Evolutionary conservation across 805 yeast species (phyloP), one percentile per base, ranked within the genome.

Genomic region (Zygosaccharomyces siamensis): DNA sequence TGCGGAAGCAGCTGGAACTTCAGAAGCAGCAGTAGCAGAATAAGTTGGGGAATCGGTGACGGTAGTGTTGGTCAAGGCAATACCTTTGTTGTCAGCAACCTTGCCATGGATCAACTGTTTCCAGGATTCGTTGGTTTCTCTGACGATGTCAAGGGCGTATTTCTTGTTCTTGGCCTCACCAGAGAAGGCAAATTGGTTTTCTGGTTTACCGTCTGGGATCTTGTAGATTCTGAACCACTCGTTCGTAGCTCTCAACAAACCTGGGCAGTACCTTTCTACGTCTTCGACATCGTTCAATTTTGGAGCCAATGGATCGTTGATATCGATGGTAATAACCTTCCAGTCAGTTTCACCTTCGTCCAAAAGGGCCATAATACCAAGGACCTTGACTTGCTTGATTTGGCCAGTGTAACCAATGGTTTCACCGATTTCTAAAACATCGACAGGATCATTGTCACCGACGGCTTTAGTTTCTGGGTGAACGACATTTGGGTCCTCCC

Each of bases 201-300:
- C 87, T 62, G 96, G 96, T 79, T 93, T 93, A 54, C 98, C 99
- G 70, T 92, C 99, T 47, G 99, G 97, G 60, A 89, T 79, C 73
- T 93, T 93, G 83, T 93, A 93, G 72, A 90, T 89, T 70, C 95
- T 86, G 83, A 93, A 93, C 99, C 99, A 93, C 73, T 87, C 95
- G 71, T 89, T 84, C 50, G 98, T 93, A 57, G 96, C 86, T 68
- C 95, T 86, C 66, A 93, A 75, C 51, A 93, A 76, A 47, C 97
- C 97, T 51, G 99, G 99, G 71, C 90, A 82, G 68, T 85, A 83
- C 63, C 78, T 80, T 70, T 80, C 89, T 55, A 93, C 95, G 63
- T 93, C 97, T 71, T 86, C 92, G 60, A 93, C 82, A 70, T 89
- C 97, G 67, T 84, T 79, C 62, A 93, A 74, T 73, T 89, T 84